Evolutionary conservation across 2,329 filamentous ascomycete species (phyloP).

Genomic region (Myriosclerotinia duriaeana): DNA sequence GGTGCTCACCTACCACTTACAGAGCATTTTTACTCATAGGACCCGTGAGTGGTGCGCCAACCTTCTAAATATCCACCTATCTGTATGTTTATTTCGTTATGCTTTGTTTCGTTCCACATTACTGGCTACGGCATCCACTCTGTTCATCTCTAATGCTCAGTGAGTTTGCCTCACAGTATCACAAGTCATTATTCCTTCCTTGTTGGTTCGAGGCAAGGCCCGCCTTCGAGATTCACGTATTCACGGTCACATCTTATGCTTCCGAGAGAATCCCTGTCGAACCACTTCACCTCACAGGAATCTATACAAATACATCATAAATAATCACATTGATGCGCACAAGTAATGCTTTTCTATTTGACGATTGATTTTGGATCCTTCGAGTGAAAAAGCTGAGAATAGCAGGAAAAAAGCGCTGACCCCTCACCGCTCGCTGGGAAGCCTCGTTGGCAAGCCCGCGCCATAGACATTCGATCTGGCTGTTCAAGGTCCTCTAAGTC

Average conservation of each 20-base stretch:
- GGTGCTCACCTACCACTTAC: constrained; percentile 31
- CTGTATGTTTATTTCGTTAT: constrained; percentile 29
- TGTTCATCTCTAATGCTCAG: constrained; percentile 30
- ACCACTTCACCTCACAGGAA: constrained; percentile 36
- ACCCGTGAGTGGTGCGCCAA: constrained; percentile 35
- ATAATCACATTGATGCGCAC: constrained; percentile 28
- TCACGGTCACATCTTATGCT: constrained; percentile 25
- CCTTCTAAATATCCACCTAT: constrained; percentile 30
- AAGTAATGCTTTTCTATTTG: constrained; percentile 33
- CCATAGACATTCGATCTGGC: constrained; percentile 43
- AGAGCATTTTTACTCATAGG: constrained; percentile 26
- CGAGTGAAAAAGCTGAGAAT: constrained; percentile 33
- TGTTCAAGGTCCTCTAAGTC: constrained; percentile 43
- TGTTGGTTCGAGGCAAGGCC: constrained; percentile 25
- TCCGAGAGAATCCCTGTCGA: constrained; percentile 33
- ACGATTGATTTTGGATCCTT: constrained; percentile 25
- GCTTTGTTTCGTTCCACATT: constrained; percentile 26
- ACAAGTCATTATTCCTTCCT: constrained; percentile 24
- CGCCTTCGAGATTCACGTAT: constrained; percentile 26
- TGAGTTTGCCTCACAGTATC: constrained; percentile 25
- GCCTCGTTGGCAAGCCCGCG: constrained; percentile 36
- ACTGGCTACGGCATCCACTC: constrained; percentile 31
- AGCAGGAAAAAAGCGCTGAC: constrained; percentile 31
- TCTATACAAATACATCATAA: constrained; percentile 31
- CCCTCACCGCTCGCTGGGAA: constrained; percentile 34